A percentile compares a stretch with the other conserved stretches of the same genome.
Conservation (phyloP, 306 rosid genomes). For the Prunus dulcis region DNA sequence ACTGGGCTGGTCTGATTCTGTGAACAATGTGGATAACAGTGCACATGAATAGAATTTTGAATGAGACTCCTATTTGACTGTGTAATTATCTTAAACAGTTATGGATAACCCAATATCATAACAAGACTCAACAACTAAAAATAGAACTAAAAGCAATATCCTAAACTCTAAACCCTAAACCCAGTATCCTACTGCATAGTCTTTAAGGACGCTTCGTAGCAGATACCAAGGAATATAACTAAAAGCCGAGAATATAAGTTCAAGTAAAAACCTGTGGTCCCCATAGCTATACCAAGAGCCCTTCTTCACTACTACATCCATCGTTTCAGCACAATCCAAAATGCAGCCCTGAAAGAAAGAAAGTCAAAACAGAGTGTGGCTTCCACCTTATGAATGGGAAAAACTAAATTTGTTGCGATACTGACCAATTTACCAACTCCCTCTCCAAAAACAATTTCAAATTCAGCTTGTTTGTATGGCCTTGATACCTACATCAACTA, state of each 20-base stretch:
- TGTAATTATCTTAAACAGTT: no score
- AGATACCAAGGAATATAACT: not conserved
- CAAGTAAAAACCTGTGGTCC: slow-evolving; percentile 68
- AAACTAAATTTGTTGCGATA: not conserved
- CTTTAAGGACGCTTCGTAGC: not conserved
- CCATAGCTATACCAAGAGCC: slow-evolving; percentile 98
- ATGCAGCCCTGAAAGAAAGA: slow-evolving; percentile 79
- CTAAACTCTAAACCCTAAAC: no score
- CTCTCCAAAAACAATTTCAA: slow-evolving; percentile 95
- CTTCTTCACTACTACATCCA: slow-evolving; percentile 77
- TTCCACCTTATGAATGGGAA: slow-evolving; percentile 5
- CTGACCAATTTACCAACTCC: slow-evolving; percentile 84
- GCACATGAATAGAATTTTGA: not conserved
- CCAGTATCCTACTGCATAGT: not conserved
- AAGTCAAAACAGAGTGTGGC: slow-evolving; percentile 25
- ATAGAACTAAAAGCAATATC: not conserved
- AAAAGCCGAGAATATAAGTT: slow-evolving; percentile 19
- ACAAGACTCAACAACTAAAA: not conserved
- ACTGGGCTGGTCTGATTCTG: not conserved
- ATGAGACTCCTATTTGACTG: not conserved
- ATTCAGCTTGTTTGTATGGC: slow-evolving; percentile 96
- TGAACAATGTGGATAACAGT: not conserved
- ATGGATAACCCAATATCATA: not conserved
- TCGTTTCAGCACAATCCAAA: slow-evolving; percentile 90
- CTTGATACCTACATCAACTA: slow-evolving; percentile 74